These are phyloP conservation scores for Termitomyces sp. DNA, from an alignment of 768 basidiomycete genomes.

Conservation along the genomic window DNA sequence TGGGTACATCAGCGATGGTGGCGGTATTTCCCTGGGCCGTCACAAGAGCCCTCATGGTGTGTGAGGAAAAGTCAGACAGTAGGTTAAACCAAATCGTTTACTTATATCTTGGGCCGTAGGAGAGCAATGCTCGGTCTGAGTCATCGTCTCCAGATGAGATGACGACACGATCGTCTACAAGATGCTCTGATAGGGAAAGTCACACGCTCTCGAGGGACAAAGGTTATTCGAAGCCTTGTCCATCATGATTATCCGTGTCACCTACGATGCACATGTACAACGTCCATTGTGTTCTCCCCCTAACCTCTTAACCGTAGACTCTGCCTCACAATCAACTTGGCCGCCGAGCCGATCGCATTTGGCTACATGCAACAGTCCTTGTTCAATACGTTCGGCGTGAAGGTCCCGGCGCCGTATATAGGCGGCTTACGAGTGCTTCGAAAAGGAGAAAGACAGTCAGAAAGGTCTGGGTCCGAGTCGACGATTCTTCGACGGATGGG, in stretches of 20 bases:
- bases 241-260: not conserved
- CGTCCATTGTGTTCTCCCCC: too few relatives aligned
- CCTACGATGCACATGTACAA: not conserved
- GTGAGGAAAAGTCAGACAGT: not conserved
- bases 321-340: too few relatives aligned
- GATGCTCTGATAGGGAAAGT: not conserved
- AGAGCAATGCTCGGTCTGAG: not conserved
- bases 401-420: too few relatives aligned
- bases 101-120: not conserved
- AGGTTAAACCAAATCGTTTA: not conserved
- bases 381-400: too few relatives aligned
- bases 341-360: too few relatives aligned
- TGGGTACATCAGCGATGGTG: conserved; percentile 17
- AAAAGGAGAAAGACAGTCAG: too few relatives aligned
- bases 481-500: too few relatives aligned
- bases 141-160: not conserved
- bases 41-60: conserved; percentile 19
- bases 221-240: not conserved
- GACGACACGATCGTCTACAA: not conserved
- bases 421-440: too few relatives aligned
- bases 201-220: not conserved
- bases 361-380: too few relatives aligned
- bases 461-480: too few relatives aligned
- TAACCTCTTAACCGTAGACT: too few relatives aligned
- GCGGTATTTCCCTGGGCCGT: conserved; percentile 23